Percentiles rank a stretch among this genome's conserved stretches.
Evolutionary conservation across 768 basidiomycete genomes (phyloP).

Genomic region (Amylocystis lapponica): DNA sequence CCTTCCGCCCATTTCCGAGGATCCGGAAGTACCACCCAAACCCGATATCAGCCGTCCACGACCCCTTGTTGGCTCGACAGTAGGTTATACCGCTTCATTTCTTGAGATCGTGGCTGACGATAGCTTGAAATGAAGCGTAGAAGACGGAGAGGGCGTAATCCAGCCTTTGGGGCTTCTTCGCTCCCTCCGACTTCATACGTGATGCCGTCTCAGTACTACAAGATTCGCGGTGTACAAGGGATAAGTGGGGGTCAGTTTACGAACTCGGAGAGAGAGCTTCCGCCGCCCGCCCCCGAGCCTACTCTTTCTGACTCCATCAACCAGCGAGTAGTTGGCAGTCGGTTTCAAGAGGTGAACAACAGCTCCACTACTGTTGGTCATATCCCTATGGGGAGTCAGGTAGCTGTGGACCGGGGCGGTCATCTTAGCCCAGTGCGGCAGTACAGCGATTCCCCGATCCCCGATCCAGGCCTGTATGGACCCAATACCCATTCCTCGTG

Average conservation of each 20-base stretch:
- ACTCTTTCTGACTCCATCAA: slow-evolving; percentile 55
- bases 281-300: slow-evolving; percentile 19
- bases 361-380: slow-evolving; percentile 52
- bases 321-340: slow-evolving; percentile 58
- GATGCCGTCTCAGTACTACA: slow-evolving; percentile 76
- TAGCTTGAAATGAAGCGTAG: slow-evolving; percentile 31
- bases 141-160: slow-evolving; percentile 47
- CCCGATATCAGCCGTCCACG: slow-evolving; percentile 63
- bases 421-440: slow-evolving; percentile 31
- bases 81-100: slow-evolving; percentile 13
- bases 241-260: slow-evolving; percentile 55
- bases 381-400: slow-evolving; percentile 55
- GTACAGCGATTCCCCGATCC: slow-evolving; percentile 32
- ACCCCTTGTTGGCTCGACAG: slow-evolving; percentile 35
- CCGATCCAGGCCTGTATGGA: slow-evolving; percentile 48
- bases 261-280: slow-evolving; percentile 33
- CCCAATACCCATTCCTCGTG: slow-evolving; percentile 36
- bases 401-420: slow-evolving; percentile 47
- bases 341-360: slow-evolving; percentile 68
- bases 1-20: slow-evolving; percentile 28
- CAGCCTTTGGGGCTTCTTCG: slow-evolving; percentile 63
- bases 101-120: background rate
- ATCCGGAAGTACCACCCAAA: slow-evolving; percentile 37
- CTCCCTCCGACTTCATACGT: slow-evolving; percentile 73
- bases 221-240: slow-evolving; percentile 55